Evolutionary conservation across 306 rosid species (phyloP).

Genomic region (Geum urbanum): DNA sequence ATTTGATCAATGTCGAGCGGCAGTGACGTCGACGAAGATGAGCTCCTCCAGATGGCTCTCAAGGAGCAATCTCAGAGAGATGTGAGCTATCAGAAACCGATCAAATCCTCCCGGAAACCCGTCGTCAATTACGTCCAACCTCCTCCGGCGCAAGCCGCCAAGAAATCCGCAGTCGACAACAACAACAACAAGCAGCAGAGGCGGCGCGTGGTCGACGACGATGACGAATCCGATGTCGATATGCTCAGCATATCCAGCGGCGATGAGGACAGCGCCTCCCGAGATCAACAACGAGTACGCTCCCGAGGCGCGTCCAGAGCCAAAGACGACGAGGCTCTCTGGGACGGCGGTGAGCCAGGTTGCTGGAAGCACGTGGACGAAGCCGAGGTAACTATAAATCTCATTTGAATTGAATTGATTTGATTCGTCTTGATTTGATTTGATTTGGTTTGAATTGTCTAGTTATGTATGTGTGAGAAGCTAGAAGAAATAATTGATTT

Average conservation of each 20-base stretch:
- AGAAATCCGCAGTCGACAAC: background rate
- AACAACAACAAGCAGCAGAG: background rate
- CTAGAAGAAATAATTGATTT: background rate
- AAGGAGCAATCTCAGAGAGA: conserved; percentile 86
- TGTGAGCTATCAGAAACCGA: conserved; percentile 55
- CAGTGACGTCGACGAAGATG: conserved; percentile 75
- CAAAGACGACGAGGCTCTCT: conserved; percentile 34
- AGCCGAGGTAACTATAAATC: conserved; percentile 49
- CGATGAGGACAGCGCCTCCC: conserved; percentile 58
- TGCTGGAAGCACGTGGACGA: conserved; percentile 91
- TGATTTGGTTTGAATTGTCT: background rate
- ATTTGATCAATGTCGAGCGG: conserved; percentile 67
- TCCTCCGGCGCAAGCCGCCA: conserved; percentile 23
- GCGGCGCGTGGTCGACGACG: conserved; percentile 56
- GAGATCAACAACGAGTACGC: conserved; percentile 26
- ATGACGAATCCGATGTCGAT: conserved; percentile 93
- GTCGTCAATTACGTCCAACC: conserved; percentile 91
- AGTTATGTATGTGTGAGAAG: background rate
- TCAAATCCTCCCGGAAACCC: conserved; percentile 49
- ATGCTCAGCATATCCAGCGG: conserved; percentile 99
- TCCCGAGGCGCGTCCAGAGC: conserved; percentile 27
- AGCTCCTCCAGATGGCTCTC: conserved; percentile 90
- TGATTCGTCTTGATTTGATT: background rate
- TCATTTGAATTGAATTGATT: background rate
- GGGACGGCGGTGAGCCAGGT: conserved; percentile 96